Conservation (phyloP, 768 basidiomycete species). For the Rhizopogon salebrosus region DNA sequence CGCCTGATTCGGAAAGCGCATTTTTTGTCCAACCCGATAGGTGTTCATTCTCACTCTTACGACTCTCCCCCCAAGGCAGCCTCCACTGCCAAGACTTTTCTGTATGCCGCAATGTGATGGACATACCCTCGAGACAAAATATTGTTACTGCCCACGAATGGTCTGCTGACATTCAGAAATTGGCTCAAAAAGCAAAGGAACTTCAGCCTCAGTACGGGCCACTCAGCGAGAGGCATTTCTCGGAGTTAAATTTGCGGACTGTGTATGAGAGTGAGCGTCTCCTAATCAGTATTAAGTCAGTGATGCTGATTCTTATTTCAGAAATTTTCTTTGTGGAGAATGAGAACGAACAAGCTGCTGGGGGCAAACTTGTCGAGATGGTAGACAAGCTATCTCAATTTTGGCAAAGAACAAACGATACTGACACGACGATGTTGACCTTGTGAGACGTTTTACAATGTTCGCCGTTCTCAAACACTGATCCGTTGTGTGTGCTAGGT, state of each 20-base stretch:
- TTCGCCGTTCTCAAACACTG: background rate
- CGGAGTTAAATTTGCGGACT: slow-evolving; percentile 42
- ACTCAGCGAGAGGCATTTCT: slow-evolving; percentile 39
- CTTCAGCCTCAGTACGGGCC: slow-evolving; percentile 35
- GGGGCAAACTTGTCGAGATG: slow-evolving; percentile 37
- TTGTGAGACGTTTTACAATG: slow-evolving; percentile 35
- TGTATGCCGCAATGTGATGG: slow-evolving; percentile 9
- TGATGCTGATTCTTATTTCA: slow-evolving; percentile 21
- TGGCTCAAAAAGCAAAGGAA: slow-evolving; percentile 26
- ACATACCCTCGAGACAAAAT: background rate
- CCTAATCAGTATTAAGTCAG: slow-evolving; percentile 9
- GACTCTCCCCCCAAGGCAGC: slow-evolving; percentile 43
- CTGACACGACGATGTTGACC: slow-evolving; percentile 53
- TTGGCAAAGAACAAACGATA: slow-evolving; percentile 47
- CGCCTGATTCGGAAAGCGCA: slow-evolving; percentile 26
- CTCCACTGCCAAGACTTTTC: slow-evolving; percentile 40
- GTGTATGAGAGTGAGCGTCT: slow-evolving; percentile 50
- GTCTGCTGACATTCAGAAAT: slow-evolving; percentile 34
- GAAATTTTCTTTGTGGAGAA: slow-evolving; percentile 33
- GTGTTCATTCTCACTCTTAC: slow-evolving; percentile 34
- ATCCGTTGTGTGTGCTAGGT: slow-evolving; percentile 32
- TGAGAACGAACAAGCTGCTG: slow-evolving; percentile 26
- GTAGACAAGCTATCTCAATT: slow-evolving; percentile 51
- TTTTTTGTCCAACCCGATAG: slow-evolving; percentile 26
- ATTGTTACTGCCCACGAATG: slow-evolving; percentile 24